Evolutionary conservation across 1,139 yeast species (phyloP), one percentile per base, ranked within the genome.

Genomic region (Nakaseomyces sp.): DNA sequence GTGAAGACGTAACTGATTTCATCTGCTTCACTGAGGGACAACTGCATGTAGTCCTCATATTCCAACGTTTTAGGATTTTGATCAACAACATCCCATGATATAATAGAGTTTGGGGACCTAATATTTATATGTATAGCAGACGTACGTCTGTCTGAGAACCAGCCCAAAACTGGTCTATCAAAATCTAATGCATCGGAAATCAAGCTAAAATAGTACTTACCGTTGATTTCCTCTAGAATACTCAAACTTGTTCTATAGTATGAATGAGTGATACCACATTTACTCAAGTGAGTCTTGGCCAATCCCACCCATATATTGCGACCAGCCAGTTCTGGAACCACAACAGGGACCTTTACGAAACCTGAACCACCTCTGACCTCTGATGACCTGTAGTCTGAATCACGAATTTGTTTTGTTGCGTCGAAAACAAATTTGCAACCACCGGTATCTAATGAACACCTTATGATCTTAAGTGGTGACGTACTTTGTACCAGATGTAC

Each of bases 401-500:
- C 8, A 5, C 28, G 18, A 7, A 20, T 3, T 5, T n/a, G 6
- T 12, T 20, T 12, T 3, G 8, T 22, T 5, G 38, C 26, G 13
- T 37, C 22, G 17, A 41, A 45, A 3, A 41, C 31, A 45, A 57
- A 57, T 42, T 64, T 66, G 55, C 70, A 66, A n/a, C 54, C 36
- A 2, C 73, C 76, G 2, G 63, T 57, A 44, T 66, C 66, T 17
- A 72, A 57, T 20, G 65, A 66, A 60, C 77, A 72, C 37, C 60
- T 58, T 30, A 72, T 50, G n/a, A 72, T 59, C 42, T 68, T 70
- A 29, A 72, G 56, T 4, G 74, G 74, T 38, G 60, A 68, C 28
- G 70, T 53, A 0, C 71, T 66, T 49, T 71, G 70, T 13, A 71
- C 56, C 48, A 73, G 70, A 44, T 66, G 64, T 36, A 71, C 52